Conservation (phyloP, 139 green algal genomes). For the Micractinium sp. region DNA sequence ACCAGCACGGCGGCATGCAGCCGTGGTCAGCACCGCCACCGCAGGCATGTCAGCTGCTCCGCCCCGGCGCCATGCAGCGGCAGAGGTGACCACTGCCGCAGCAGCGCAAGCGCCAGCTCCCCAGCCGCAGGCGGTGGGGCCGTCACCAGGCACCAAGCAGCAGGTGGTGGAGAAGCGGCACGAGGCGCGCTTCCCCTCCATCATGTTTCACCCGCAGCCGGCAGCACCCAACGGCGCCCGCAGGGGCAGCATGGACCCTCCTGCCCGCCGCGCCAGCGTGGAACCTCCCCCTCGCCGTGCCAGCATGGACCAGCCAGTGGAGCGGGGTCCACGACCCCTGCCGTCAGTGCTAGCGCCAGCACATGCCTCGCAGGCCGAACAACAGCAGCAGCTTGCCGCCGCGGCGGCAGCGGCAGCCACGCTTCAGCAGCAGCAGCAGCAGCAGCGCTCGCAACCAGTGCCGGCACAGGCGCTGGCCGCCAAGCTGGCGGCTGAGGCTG, state of each 20-base stretch:
- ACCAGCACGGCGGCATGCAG: slow-evolving; percentile 10
- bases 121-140: not conserved
- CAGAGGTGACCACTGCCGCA: not conserved
- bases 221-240: not conserved
- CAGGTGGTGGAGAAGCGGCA: slow-evolving; percentile 6
- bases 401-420: not conserved
- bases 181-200: slow-evolving; percentile 21
- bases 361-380: not conserved
- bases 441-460: not conserved
- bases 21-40: slow-evolving; percentile 15
- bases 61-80: not conserved
- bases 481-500: slow-evolving; percentile 5
- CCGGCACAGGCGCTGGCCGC: not conserved
- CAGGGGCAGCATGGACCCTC: not conserved
- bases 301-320: not conserved
- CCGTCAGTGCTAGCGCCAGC: slow-evolving; percentile 3
- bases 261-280: not conserved
- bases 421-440: not conserved
- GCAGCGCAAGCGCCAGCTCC: not conserved
- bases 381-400: not conserved
- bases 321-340: not conserved
- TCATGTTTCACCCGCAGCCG: slow-evolving; percentile 11
- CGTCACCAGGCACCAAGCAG: slow-evolving; percentile 34
- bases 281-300: too few species aligned
- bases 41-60: not conserved